Evolutionary conservation across 1,139 yeast genomes (phyloP), one percentile per base, ranked within the genome.

Genomic region (Yamadazyma membranifaciens): DNA sequence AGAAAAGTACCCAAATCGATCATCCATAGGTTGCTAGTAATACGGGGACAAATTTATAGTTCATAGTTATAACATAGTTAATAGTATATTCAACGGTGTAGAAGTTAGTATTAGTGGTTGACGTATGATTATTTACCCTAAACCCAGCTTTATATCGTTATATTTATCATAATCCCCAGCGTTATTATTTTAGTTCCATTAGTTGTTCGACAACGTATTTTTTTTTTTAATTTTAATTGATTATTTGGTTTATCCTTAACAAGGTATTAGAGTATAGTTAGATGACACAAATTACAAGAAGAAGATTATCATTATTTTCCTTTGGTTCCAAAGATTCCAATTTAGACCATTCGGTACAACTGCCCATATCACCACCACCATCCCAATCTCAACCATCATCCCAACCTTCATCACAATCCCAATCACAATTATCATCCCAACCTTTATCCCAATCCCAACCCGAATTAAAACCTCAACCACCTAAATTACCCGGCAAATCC

Each of bases 291-390:
- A 47, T 44, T 15, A 36, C 45, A 9, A 49, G 42, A 47, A 49
- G 52, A 47, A 48, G 51, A 44, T 48, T 55, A 34, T 54, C 58
- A 9, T 40, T 55, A 32, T 55, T 55, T 43, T 45, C 57, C 10
- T 55, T 55, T 45, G 58, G 56, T 4, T 46, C 54, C 12, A 41
- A 31, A 24, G 38, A 31, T 25, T 36, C 39, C n/a, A 31, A 31
- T 24, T 30, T 31, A n/a, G 34, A 36, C 15, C 20, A 29, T 16
- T 6, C 11, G 13, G 32, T 13, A 13, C 22, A 11, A 27, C 13
- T 6, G 14, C 13, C 13, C 7, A 3, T 6, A n/a, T 14, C 12
- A 6, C 20, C 32, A 14, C 22, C 10, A 30, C 11, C 12, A 5
- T 6, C 11, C 9, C 10, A 30, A 9, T 14, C 14, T 14, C 20